Evolutionary conservation across 208 protist species (phyloP).

Genomic region (Tetramitus jugosus): DNA sequence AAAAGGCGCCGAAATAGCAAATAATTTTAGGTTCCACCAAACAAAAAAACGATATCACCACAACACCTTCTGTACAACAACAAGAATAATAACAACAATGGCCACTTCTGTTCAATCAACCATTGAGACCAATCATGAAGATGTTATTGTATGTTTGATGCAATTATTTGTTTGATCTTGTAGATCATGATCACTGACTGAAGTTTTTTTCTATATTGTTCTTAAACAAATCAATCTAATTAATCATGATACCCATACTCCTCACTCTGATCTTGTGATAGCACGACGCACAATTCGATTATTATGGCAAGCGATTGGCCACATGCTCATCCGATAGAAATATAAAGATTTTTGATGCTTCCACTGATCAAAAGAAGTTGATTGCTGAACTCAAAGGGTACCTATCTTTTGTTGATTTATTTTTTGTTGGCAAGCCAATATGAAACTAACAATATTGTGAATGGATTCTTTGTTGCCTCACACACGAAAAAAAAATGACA

Average conservation of each 20-base stretch:
- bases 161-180: no score
- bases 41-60: no score
- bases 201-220: no score
- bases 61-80: no score
- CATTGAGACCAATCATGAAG: not conserved
- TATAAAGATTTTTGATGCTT: constrained; percentile 87
- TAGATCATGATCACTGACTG: no score
- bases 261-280: no score
- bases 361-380: constrained; percentile 36
- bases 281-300: constrained; percentile 96
- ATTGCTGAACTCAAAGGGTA: constrained; percentile 39
- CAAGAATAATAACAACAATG: no score
- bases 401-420: not conserved
- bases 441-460: not conserved
- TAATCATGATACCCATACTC: not conserved
- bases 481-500: constrained; percentile 36
- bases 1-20: no score
- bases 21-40: no score
- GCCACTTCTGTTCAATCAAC: no score
- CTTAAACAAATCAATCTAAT: not conserved
- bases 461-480: not conserved
- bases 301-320: constrained; percentile 92
- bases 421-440: no score
- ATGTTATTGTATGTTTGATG: not conserved
- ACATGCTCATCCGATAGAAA: constrained; percentile 90